Percentiles rank a stretch among this genome's conserved stretches.
Evolutionary conservation across 352 stramenopile genomes (phyloP).

Genomic region (Globisporangium radiosum): DNA sequence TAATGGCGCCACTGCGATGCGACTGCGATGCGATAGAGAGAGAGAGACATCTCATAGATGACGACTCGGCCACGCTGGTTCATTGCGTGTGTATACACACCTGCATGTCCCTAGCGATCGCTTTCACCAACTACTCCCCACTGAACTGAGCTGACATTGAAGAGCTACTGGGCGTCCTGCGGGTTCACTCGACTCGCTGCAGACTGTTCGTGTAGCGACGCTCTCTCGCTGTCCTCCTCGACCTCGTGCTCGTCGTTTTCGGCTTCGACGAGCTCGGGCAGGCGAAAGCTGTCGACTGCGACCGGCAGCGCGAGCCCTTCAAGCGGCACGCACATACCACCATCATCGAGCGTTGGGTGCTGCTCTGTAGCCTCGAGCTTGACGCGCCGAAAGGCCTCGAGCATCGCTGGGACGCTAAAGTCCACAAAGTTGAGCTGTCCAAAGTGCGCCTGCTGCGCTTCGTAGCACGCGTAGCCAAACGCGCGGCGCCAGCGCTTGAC

Average conservation of each 20-base stretch:
- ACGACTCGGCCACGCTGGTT: too few relatives aligned
- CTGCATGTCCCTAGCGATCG: too few relatives aligned
- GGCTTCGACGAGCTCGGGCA: conserved; percentile 25
- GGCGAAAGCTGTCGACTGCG: conserved; percentile 7
- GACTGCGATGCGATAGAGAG: background rate
- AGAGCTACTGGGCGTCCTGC: conserved; percentile 4
- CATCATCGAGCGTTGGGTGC: too few relatives aligned
- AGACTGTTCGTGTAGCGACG: background rate
- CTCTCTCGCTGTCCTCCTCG: background rate
- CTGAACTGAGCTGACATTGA: too few relatives aligned
- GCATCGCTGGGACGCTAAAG: conserved; percentile 44
- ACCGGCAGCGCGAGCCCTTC: conserved; percentile 4
- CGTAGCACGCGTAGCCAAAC: conserved; percentile 54
- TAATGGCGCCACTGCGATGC: too few relatives aligned
- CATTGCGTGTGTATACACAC: too few relatives aligned
- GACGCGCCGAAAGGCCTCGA: conserved; percentile 39
- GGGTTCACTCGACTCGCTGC: background rate
- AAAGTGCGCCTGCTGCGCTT: conserved; percentile 32
- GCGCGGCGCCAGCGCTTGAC: conserved; percentile 36
- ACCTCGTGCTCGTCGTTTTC: conserved; percentile 3
- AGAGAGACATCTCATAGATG: background rate
- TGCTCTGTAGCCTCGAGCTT: conserved; percentile 13
- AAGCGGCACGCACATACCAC: too few relatives aligned
- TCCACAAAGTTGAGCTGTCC: conserved; percentile 33
- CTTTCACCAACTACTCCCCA: background rate